Evolutionary conservation across 2,329 filamentous ascomycete species (phyloP), one percentile per base, ranked within the genome.

Genomic region (Diaporthe sp.): DNA sequence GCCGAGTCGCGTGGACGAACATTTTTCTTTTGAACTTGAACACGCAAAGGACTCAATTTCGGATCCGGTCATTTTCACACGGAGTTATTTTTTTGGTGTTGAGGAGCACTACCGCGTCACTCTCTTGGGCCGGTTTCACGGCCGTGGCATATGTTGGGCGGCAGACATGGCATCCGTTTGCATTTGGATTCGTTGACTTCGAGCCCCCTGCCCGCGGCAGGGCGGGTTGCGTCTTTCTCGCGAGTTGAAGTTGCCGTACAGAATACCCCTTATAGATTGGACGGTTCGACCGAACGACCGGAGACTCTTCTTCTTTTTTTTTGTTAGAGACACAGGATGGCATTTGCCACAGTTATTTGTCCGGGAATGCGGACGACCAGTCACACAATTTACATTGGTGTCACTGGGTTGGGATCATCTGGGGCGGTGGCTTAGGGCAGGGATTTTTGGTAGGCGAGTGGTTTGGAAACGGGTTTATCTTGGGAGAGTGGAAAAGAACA

Each of bases 241-340:
- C 55, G 61, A 72, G 51, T 67, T 61, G 67, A 75, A 72, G 73
- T 71, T 73, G 75, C 75, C 73, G 71, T 76, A 70, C 75, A 75
- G 61, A 75, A 77, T 77, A 77, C 76, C 76, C 76, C 70, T 76
- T 72, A 77, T 77, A 77, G 76, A 77, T 76, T 72, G 71, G 55
- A 71, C 71, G 74, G 71, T 72, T 51, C 70, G 61, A 73, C 63
- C 34, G 42, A 70, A 71, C 68, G 61, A 71, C 63, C 67, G 58
- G 39, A 57, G 34, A 61, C 20, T 73, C 49, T 73, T 65, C 22
- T 73, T 65, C 13, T 65, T 73, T 73, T 47, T 47, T 47, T 73
- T 65, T 73, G 71, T 73, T 73, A 73, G 71, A 73, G 37, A 42
- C 34, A 47, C 34, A 49, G 71, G 47, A 28, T 34, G 51, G n/a